A percentile compares a stretch with the other conserved stretches of the same genome.
phyloP scores from a whole-genome alignment of 805 yeast genomes.

The Sungouiella blattae region DNA sequence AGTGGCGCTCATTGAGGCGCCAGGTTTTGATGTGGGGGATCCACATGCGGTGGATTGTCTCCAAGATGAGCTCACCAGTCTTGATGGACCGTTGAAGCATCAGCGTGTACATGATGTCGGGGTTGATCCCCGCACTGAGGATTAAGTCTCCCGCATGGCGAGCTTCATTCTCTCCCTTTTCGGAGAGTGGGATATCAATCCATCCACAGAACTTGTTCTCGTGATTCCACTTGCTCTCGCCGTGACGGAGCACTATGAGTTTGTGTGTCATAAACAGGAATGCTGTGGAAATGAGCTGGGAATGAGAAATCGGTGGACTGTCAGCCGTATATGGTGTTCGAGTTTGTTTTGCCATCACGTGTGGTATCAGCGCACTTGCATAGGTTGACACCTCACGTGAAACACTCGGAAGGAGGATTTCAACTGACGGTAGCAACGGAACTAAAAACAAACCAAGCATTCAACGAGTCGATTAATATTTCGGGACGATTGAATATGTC shows the following conservation, averaged over 20 bases:
- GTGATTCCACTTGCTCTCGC: constrained; percentile 42
- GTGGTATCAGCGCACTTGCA: no score
- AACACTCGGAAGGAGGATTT: no score
- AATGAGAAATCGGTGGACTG: no score
- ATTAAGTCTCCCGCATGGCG: constrained; percentile 36
- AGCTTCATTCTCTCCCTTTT: constrained; percentile 38
- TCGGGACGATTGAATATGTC: no score
- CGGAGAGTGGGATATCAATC: constrained; percentile 40
- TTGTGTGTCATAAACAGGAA: constrained; percentile 25
- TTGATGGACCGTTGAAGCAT: constrained; percentile 38
- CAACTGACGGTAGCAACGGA: no score
- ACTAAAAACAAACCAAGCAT: no score
- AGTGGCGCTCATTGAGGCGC: constrained; percentile 44
- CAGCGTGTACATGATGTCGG: constrained; percentile 36
- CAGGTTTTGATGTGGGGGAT: constrained; percentile 37
- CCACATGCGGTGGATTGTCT: constrained; percentile 30
- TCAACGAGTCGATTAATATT: no score
- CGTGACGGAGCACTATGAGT: constrained; percentile 42
- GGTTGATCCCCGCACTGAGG: constrained; percentile 22
- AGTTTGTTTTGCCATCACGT: no score
- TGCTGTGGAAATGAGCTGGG: no score
- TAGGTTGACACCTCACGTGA: no score
- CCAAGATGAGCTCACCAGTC: constrained; percentile 38
- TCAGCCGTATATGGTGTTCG: no score
- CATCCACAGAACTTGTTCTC: constrained; percentile 44